A percentile compares a stretch with the other conserved stretches of the same genome.
phyloP scores from a whole-genome alignment of 495 filamentous ascomycete genomes.

The Bacidia gigantensis region DNA sequence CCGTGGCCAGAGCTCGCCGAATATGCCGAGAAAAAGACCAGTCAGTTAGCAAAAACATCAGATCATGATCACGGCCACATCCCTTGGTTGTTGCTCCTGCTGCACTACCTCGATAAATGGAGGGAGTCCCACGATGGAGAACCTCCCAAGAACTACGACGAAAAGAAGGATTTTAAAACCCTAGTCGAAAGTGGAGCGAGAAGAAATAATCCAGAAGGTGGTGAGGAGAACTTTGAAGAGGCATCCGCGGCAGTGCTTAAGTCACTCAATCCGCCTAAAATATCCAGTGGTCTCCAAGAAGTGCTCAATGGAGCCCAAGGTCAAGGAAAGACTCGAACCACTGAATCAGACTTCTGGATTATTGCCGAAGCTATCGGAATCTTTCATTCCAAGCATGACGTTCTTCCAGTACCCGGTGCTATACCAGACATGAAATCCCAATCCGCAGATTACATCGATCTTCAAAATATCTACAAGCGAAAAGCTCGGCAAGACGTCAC shows the following conservation, averaged over 20 bases:
- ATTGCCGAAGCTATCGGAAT: conserved; percentile 66
- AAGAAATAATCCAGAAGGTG: conserved; percentile 66
- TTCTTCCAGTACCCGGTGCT: conserved; percentile 72
- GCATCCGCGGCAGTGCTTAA: conserved; percentile 79
- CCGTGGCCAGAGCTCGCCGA: conserved; percentile 76
- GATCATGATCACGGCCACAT: conserved; percentile 86
- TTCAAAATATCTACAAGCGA: conserved; percentile 88
- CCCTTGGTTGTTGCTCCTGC: conserved; percentile 71
- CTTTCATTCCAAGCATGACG: conserved; percentile 57
- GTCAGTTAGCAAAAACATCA: conserved; percentile 52
- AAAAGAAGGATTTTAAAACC: conserved; percentile 72
- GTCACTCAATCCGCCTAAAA: conserved; percentile 50
- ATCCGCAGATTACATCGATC: conserved; percentile 75
- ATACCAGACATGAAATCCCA: conserved; percentile 97
- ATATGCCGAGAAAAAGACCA: conserved; percentile 47
- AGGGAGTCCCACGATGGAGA: conserved; percentile 55
- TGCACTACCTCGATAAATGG: conserved; percentile 82
- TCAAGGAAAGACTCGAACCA: conserved; percentile 27
- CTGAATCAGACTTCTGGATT: conserved; percentile 63
- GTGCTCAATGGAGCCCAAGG: conserved; percentile 60
- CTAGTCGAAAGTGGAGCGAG: conserved; percentile 53
- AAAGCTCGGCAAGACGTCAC: conserved; percentile 71
- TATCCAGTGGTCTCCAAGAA: conserved; percentile 55
- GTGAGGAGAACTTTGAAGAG: conserved; percentile 96
- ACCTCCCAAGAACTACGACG: conserved; percentile 59